Conservation (phyloP, 805 yeast species). For the Candida ascalaphidarum region DNA sequence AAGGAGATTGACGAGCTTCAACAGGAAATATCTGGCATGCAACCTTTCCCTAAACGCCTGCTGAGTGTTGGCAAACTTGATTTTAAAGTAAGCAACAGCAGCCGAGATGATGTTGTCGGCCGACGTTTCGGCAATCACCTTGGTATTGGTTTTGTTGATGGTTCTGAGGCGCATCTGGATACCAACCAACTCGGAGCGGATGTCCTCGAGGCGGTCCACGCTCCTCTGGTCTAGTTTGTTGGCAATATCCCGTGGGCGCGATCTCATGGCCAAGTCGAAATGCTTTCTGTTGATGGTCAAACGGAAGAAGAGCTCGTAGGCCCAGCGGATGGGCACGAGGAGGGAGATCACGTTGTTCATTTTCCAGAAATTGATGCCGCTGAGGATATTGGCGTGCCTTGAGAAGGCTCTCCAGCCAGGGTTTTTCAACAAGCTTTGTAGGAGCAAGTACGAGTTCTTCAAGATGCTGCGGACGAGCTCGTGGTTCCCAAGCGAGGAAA, state of each 20-base stretch:
- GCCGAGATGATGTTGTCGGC: no score
- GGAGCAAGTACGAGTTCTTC: slow-evolving; percentile 4
- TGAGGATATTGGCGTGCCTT: slow-evolving; percentile 5
- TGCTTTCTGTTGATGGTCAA: slow-evolving; percentile 23
- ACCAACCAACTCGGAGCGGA: no score
- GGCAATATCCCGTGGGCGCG: slow-evolving; percentile 25
- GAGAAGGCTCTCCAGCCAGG: not conserved
- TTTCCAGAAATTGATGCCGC: slow-evolving; percentile 20
- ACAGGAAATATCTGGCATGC: slow-evolving; percentile 1
- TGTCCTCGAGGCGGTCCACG: no score
- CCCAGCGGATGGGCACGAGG: slow-evolving; percentile 27
- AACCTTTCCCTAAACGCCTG: slow-evolving; percentile 1
- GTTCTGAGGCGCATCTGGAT: no score
- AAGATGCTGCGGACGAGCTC: slow-evolving; percentile 12
- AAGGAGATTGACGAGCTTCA: slow-evolving; percentile 8
- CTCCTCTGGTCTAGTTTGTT: slow-evolving; percentile 8
- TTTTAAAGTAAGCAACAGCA: no score
- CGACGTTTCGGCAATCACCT: no score
- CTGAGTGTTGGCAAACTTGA: no score
- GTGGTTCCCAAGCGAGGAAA: slow-evolving; percentile 30
- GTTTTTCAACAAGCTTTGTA: not conserved
- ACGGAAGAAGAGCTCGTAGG: slow-evolving; percentile 24
- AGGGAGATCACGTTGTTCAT: slow-evolving; percentile 23
- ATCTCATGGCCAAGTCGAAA: slow-evolving; percentile 17
- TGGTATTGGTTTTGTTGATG: no score